Percentiles rank a stretch among this genome's conserved stretches.
Conservation (phyloP, 306 rosid genomes). For the Sechiopsis laciniata region DNA sequence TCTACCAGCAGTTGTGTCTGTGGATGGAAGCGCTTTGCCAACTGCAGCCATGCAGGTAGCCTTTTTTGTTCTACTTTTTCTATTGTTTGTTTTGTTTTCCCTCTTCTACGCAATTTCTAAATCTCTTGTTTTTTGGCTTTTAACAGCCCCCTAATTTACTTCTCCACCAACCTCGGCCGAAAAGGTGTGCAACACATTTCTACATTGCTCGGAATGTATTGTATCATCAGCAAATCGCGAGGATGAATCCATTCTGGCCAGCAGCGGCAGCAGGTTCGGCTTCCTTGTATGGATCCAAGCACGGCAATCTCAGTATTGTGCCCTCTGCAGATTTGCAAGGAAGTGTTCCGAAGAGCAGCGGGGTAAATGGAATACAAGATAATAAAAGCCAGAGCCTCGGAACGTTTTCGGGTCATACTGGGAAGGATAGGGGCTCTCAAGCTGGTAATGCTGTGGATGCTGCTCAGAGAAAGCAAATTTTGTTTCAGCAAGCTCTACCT, state of each 20-base stretch:
- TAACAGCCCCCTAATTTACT: constrained; percentile 63
- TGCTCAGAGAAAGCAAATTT: constrained; percentile 70
- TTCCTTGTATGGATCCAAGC: constrained; percentile 65
- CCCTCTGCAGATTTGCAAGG: constrained; percentile 63
- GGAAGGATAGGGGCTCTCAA: constrained; percentile 63
- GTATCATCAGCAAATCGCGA: constrained; percentile 70
- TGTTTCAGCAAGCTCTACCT: constrained; percentile 74
- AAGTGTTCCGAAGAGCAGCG: constrained; percentile 36
- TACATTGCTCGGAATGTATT: constrained; percentile 71
- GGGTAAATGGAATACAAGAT: constrained; percentile 42
- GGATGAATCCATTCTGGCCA: constrained; percentile 90
- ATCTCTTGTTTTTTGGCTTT: background rate
- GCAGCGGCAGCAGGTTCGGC: constrained; percentile 82
- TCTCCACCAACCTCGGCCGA: constrained; percentile 73
- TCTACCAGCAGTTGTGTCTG: constrained; percentile 76
- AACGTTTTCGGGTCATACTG: constrained; percentile 53
- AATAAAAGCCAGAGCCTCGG: constrained; percentile 57
- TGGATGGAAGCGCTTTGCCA: constrained; percentile 72
- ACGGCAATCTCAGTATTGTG: constrained; percentile 44
- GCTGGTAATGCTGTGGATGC: constrained; percentile 46
- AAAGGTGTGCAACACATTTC: constrained; percentile 87
- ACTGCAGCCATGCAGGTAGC: constrained; percentile 67
- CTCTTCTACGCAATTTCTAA: background rate
- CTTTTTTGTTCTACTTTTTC: background rate
- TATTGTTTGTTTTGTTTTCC: background rate